phyloP scores from a whole-genome alignment of 345 rosid genomes.

The Psidium friedrichsthalianum region DNA sequence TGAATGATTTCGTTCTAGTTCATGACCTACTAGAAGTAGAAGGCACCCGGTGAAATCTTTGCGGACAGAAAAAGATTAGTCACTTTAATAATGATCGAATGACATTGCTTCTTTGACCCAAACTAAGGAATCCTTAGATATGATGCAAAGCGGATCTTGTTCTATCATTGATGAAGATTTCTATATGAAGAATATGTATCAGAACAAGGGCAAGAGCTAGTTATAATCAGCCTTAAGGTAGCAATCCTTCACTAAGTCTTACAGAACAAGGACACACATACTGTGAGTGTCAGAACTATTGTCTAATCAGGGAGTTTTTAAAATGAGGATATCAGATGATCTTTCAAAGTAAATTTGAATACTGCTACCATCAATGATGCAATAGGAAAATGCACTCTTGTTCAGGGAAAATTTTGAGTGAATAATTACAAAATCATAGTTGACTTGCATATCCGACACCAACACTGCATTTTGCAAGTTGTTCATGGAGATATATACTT shows the following conservation, averaged over 20 bases:
- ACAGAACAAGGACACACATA: background rate
- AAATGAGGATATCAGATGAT: background rate
- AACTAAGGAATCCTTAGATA: too few relatives aligned
- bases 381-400: background rate
- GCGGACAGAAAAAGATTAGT: too few relatives aligned
- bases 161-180: too few relatives aligned
- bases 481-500: background rate
- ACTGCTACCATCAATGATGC: background rate
- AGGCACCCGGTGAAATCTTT: too few relatives aligned
- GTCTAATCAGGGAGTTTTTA: background rate
- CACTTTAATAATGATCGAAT: too few relatives aligned
- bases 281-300: background rate
- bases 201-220: background rate
- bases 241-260: background rate
- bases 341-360: background rate
- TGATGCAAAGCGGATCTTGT: too few relatives aligned
- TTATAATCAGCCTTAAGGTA: background rate
- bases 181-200: too few relatives aligned
- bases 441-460: background rate
- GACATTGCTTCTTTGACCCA: too few relatives aligned
- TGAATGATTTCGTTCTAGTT: too few relatives aligned
- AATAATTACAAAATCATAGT: background rate
- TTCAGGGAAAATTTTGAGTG: background rate
- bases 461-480: background rate
- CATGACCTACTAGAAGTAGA: too few relatives aligned